Evolutionary conservation across 129 eudicot species (phyloP).

Genomic region (Gnaphalium uliginosum): DNA sequence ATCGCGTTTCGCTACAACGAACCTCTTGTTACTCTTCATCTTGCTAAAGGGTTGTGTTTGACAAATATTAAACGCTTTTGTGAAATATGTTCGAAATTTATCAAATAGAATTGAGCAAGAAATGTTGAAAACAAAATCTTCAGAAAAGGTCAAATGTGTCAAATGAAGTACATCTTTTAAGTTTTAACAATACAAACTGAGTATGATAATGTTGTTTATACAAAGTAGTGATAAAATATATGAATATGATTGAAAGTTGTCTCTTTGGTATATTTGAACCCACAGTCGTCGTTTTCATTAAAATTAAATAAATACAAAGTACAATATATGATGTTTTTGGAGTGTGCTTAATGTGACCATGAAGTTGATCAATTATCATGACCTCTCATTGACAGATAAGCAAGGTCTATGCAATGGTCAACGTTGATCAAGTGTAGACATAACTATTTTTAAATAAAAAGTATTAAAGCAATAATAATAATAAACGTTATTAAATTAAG

Average conservation of each 20-base stretch:
- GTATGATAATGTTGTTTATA: background rate
- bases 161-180: background rate
- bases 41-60: background rate
- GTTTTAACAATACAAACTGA: background rate
- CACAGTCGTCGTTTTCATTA: background rate
- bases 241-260: background rate
- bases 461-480: too few relatives aligned
- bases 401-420: too few relatives aligned
- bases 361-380: too few relatives aligned
- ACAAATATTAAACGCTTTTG: background rate
- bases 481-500: too few relatives aligned
- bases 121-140: background rate
- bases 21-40: background rate
- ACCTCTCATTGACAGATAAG: too few relatives aligned
- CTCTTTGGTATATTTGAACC: background rate
- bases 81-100: background rate
- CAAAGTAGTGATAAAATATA: background rate
- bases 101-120: background rate
- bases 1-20: background rate
- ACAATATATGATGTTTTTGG: too few relatives aligned
- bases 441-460: too few relatives aligned
- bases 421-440: too few relatives aligned
- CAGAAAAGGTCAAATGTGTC: background rate
- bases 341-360: too few relatives aligned
- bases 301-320: too few relatives aligned